Evolutionary conservation across 306 rosid species (phyloP).

Genomic region (Rubus parviflorus): DNA sequence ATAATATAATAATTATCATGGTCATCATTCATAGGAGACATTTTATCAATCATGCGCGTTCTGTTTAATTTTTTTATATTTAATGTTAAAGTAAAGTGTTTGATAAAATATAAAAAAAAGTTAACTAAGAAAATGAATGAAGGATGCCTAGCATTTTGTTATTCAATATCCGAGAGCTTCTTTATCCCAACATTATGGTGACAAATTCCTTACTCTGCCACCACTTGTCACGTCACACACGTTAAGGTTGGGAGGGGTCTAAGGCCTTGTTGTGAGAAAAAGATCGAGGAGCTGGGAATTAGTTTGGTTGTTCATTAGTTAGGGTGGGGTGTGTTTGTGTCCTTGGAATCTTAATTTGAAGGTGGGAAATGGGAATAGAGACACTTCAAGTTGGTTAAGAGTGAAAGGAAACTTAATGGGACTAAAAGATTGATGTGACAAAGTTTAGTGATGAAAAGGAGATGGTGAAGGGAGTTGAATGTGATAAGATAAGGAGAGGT

Average conservation of each 20-base stretch:
- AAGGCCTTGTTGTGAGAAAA: background rate
- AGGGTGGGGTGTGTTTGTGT: slow-evolving; percentile 24
- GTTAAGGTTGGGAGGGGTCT: background rate
- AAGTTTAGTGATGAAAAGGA: slow-evolving; percentile 52
- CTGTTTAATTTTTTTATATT: too few relatives aligned
- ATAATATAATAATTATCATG: background rate
- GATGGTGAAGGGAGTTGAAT: slow-evolving; percentile 31
- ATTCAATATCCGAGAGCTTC: background rate
- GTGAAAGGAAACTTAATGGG: slow-evolving; percentile 28
- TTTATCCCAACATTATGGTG: background rate
- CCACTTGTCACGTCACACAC: background rate
- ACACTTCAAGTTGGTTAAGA: slow-evolving; percentile 32
- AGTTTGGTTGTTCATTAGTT: slow-evolving; percentile 10
- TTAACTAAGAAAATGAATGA: too few relatives aligned
- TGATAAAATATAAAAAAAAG: too few relatives aligned
- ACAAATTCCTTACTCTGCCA: background rate
- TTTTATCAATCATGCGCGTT: background rate
- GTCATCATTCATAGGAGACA: background rate
- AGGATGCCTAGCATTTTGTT: too few relatives aligned
- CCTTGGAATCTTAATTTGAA: slow-evolving; percentile 45
- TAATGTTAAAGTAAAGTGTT: too few relatives aligned
- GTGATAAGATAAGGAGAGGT: slow-evolving; percentile 63
- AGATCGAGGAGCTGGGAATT: background rate
- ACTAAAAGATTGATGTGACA: slow-evolving; percentile 64
- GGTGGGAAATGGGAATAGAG: slow-evolving; percentile 24